Evolutionary conservation across 2,329 filamentous ascomycete genomes (phyloP), one percentile per base, ranked within the genome.

Genomic region (Colletotrichum tropicale): DNA sequence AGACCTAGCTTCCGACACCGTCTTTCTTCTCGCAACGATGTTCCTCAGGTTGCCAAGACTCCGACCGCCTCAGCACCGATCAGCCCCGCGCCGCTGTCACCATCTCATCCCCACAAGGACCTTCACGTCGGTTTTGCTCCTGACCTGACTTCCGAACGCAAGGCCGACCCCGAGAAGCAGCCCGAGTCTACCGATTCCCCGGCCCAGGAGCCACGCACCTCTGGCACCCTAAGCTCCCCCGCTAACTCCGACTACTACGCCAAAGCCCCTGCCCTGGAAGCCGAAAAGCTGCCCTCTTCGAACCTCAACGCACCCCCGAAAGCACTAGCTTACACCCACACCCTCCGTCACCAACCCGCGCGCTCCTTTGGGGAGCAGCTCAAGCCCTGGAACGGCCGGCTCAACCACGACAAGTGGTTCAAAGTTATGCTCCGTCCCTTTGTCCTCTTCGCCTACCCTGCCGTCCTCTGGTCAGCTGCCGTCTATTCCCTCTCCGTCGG

Each of bases 401-500:
- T 98, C 13, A 91, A 91, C 66, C 88, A 92, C 16, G 95, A 98
- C 80, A 93, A 88, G 12, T 98, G 96, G 96, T 84, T 93, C 82
- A 93, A 93, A 76, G 95, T 95, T 21, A 93, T 94, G 71, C 58
- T 94, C 7, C 91, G 96, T 1, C 97, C 96, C 0, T 95, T 98
- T 76, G 92, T 98, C 62, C 89, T 98, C 1, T 98, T 93, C 80
- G 91, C 93, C 2, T 98, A 98, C 81, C 97, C 97, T 0, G 91
- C 94, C 1, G 94, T 98, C 2, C 89, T 98, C 10, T 98, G 96
- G 96, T 96, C 95, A 8, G 88, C 95, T 0, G 88, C 94, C 1
- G 92, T 98, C 6, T 98, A 98, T 82, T 88, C 96, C 0, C 93
- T 97, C 79, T 97, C 96, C 0, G 91, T 98, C 8, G 96, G 96